A percentile compares a stretch with the other conserved stretches of the same genome.
These are phyloP conservation scores for Bimuria novae-zelandiae DNA, from an alignment of 2,329 filamentous ascomycete genomes.

Conservation along the genomic window DNA sequence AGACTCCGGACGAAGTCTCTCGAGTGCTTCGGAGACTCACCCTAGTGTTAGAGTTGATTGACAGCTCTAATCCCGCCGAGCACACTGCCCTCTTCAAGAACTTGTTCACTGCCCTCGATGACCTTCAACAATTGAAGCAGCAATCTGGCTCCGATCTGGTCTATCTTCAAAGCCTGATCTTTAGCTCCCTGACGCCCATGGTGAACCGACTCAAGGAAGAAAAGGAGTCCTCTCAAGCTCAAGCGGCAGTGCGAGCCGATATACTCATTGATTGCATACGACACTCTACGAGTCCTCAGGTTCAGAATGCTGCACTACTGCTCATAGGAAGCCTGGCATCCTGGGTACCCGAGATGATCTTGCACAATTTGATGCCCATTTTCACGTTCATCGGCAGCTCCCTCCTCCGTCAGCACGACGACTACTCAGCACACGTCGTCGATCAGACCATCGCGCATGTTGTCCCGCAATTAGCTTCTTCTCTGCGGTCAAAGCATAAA, in stretches of 20 bases:
- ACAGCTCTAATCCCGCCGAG: constrained; percentile 74
- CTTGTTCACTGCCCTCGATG: constrained; percentile 82
- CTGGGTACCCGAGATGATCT: constrained; percentile 84
- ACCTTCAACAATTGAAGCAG: constrained; percentile 82
- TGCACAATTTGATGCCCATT: constrained; percentile 98
- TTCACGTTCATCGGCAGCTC: constrained; percentile 98
- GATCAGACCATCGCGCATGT: constrained; percentile 91
- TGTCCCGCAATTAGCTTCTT: constrained; percentile 86
- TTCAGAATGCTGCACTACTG: constrained; percentile 88
- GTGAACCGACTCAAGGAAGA: constrained; percentile 71
- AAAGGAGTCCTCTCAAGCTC: constrained; percentile 67
- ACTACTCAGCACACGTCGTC: constrained; percentile 95
- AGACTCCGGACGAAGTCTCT: constrained; percentile 68
- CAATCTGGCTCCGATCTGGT: constrained; percentile 84
- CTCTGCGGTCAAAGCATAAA: constrained; percentile 76
- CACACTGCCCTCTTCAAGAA: constrained; percentile 77
- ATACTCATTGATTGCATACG: constrained; percentile 93
- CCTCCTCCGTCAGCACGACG: constrained; percentile 88
- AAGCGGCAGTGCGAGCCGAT: constrained; percentile 81
- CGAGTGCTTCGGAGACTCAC: constrained; percentile 76
- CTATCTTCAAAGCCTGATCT: constrained; percentile 83
- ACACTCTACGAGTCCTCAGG: constrained; percentile 86
- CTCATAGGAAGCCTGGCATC: constrained; percentile 85
- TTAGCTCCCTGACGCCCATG: constrained; percentile 82
- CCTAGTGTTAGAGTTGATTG: constrained; percentile 85